A percentile compares a stretch with the other conserved stretches of the same genome.
These are phyloP conservation scores for Malus hybrid DNA, from an alignment of 331 rosid genomes.

Conservation along the genomic window DNA sequence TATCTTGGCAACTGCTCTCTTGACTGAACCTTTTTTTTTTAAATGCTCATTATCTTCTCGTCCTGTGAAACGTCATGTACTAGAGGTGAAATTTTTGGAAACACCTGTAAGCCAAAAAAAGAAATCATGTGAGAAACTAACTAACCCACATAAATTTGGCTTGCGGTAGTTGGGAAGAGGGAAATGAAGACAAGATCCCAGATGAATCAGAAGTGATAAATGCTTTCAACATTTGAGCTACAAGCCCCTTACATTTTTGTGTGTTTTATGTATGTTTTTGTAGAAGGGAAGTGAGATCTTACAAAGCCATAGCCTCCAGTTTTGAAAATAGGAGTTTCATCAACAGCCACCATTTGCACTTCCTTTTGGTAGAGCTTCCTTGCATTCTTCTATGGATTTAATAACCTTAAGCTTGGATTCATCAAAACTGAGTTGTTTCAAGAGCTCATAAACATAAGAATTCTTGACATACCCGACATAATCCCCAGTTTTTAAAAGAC, in stretches of 20 bases:
- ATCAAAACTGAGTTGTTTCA: conserved; percentile 25
- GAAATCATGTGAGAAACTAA: neutral
- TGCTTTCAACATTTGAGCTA: too few species aligned
- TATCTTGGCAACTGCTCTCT: conserved; percentile 11
- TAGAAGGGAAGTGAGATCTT: neutral
- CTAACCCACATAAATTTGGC: too few species aligned
- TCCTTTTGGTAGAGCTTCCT: conserved; percentile 19
- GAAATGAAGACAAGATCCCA: too few species aligned
- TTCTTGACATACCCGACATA: conserved; percentile 32
- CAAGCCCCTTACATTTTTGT: too few species aligned
- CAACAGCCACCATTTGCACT: conserved; percentile 35
- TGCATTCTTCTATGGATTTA: conserved; percentile 15
- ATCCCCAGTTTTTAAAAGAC: conserved; percentile 9
- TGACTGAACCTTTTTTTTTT: conserved; percentile 33
- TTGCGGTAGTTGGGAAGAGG: too few species aligned
- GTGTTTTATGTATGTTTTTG: too few species aligned
- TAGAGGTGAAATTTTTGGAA: conserved; percentile 34
- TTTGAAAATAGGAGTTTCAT: conserved; percentile 34
- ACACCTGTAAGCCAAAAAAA: conserved; percentile 31
- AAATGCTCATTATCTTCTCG: conserved; percentile 30
- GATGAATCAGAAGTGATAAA: too few species aligned
- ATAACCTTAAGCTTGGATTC: conserved; percentile 19
- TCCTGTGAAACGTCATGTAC: conserved; percentile 41
- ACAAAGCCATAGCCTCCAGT: conserved; percentile 25
- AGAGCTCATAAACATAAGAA: conserved; percentile 26